These are phyloP conservation scores for Pseudogymnoascus sp. DNA, from an alignment of 2,329 filamentous ascomycete genomes.

Conservation along the genomic window DNA sequence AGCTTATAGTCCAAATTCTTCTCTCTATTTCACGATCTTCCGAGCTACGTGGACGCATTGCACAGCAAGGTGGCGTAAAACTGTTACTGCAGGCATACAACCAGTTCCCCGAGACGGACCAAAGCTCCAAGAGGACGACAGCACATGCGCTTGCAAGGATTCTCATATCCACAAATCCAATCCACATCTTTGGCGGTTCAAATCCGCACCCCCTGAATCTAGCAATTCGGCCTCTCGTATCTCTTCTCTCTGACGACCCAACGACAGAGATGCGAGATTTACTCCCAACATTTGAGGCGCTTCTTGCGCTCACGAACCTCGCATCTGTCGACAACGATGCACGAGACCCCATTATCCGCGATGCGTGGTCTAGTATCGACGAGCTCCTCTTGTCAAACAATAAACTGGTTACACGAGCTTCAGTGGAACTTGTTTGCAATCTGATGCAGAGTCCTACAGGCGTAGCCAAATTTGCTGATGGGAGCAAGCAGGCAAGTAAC, in stretches of 20 bases:
- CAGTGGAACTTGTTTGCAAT: constrained; percentile 87
- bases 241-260: constrained; percentile 62
- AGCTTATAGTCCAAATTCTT: constrained; percentile 68
- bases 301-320: constrained; percentile 90
- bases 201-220: constrained; percentile 66
- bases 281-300: constrained; percentile 78
- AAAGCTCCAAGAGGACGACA: constrained; percentile 46
- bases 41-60: constrained; percentile 67
- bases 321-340: constrained; percentile 65
- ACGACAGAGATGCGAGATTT: constrained; percentile 62
- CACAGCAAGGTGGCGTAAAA: constrained; percentile 89
- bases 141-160: constrained; percentile 79
- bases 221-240: constrained; percentile 74
- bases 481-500: constrained; percentile 58
- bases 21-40: constrained; percentile 68
- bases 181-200: constrained; percentile 72
- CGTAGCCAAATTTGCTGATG: constrained; percentile 61
- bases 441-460: constrained; percentile 64
- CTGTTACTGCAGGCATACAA: constrained; percentile 67
- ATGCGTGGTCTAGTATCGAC: constrained; percentile 69
- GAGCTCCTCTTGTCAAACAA: constrained; percentile 76
- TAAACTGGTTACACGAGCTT: constrained; percentile 67
- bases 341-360: constrained; percentile 61
- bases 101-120: constrained; percentile 48
- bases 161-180: constrained; percentile 77